Conservation (phyloP, 2,329 filamentous ascomycete genomes). For the Cryphonectria nitschkei region DNA sequence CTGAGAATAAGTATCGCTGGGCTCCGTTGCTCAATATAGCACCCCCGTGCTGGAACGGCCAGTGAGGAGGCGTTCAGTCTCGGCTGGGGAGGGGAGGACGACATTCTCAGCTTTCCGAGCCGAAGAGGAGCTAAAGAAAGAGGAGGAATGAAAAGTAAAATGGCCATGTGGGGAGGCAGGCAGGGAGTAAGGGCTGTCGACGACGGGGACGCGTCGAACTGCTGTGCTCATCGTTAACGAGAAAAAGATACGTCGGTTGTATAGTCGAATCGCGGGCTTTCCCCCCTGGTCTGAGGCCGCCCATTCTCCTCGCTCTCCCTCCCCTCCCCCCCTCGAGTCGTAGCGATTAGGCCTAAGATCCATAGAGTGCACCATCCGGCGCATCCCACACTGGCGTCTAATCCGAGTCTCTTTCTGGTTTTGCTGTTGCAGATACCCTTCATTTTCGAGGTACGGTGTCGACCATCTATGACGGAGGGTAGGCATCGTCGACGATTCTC, state of each 20-base stretch:
- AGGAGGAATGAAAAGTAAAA: too few relatives aligned
- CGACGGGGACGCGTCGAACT: background rate
- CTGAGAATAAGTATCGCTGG: background rate
- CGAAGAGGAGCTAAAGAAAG: background rate
- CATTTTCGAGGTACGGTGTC: background rate
- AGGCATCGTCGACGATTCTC: background rate
- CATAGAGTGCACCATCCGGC: background rate
- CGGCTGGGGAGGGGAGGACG: background rate
- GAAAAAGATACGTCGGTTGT: background rate
- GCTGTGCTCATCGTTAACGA: background rate
- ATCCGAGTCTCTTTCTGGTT: too few relatives aligned
- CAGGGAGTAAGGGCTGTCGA: background rate
- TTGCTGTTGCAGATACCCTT: background rate
- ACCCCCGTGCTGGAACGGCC: background rate
- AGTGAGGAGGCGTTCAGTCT: too few relatives aligned
- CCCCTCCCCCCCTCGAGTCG: too few relatives aligned
- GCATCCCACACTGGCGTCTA: background rate
- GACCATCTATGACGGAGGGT: background rate
- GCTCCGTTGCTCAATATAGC: background rate
- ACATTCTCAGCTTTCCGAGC: background rate
- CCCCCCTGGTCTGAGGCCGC: background rate
- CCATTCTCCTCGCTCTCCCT: background rate
- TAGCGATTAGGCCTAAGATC: too few relatives aligned
- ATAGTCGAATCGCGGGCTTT: background rate
- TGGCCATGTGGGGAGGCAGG: too few relatives aligned